Evolutionary conservation across 2,329 filamentous ascomycete species (phyloP), one percentile per base, ranked within the genome.

Genomic region (Ophiosphaerella korrae): DNA sequence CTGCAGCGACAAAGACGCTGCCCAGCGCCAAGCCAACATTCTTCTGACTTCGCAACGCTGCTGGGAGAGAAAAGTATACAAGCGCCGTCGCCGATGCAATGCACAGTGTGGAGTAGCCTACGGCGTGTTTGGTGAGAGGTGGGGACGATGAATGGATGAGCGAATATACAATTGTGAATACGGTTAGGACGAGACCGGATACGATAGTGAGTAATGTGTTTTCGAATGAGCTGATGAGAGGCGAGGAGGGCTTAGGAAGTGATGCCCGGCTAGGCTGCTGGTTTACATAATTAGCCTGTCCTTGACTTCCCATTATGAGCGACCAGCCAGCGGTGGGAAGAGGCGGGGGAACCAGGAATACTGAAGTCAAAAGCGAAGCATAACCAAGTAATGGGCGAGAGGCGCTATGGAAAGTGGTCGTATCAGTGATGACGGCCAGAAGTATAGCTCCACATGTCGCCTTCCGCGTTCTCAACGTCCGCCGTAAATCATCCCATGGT

Each of bases 311-410:
- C 7, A 68, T 71, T 46, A 62, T 60, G 32, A 72, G 39, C 11
- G 66, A 66, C 64, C 64, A 71, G 13, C 62, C 70, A 38, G 66
- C 54, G 13, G 67, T 65, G 16, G 73, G 72, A 32, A 82, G 75
- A 26, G 80, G 78, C 13, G 78, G 78, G n/a, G 78, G 78, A n/a
- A 82, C 57, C 8, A 77, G 63, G 32, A 82, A 72, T 5, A 81
- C 62, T 0, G 80, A 80, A 12, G 71, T 52, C 32, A 75, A 55
- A 45, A 84, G 65, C 16, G 78, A 75, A 23, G 77, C 38, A 52
- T 83, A 81, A 24, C 81, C 81, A 33, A 77, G 52, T 9, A 78
- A 24, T 2, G 77, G 71, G 26, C 56, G 52, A 14, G 42, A 45
- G 3, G 46, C 49, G 13, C 62, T 58, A 13, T 49, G 46, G 42